Conservation (phyloP, 179 eudicot genomes). For the Vitellaria paradoxa region DNA sequence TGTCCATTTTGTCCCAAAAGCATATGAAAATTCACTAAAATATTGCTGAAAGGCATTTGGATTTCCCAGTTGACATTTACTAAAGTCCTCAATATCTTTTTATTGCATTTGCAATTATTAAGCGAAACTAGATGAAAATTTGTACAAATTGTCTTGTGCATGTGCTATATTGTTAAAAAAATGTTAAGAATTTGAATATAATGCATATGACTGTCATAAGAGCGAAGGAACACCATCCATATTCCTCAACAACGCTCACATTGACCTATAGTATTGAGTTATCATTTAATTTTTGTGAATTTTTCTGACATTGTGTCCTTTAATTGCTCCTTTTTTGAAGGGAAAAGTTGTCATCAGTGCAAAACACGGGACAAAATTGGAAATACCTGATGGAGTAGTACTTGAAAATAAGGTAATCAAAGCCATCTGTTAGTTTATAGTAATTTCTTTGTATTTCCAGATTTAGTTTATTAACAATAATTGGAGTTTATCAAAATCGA, state of each 20-base stretch:
- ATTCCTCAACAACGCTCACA: not conserved
- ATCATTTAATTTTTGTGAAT: not conserved
- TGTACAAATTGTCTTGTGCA: no score
- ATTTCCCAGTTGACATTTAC: not conserved
- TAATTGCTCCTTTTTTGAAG: conserved; percentile 17
- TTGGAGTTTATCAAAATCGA: no score
- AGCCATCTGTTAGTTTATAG: not conserved
- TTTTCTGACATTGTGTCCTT: conserved; percentile 5
- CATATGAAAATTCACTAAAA: not conserved
- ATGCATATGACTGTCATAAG: not conserved
- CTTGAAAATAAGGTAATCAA: conserved; percentile 42
- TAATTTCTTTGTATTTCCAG: not conserved
- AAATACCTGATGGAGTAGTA: conserved; percentile 45
- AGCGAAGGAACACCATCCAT: not conserved
- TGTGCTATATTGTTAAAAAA: not conserved
- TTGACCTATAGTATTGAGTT: not conserved
- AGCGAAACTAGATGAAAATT: no score
- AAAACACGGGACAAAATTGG: conserved; percentile 34
- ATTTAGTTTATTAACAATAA: no score
- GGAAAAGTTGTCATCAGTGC: conserved; percentile 39
- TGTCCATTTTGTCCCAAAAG: not conserved
- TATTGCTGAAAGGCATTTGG: not conserved
- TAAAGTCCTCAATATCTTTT: no score
- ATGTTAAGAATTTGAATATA: not conserved
- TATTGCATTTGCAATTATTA: no score